Percentiles rank a stretch among this genome's conserved stretches.
Conservation (phyloP, 139 green algal genomes). For the Ulvella scutata region DNA sequence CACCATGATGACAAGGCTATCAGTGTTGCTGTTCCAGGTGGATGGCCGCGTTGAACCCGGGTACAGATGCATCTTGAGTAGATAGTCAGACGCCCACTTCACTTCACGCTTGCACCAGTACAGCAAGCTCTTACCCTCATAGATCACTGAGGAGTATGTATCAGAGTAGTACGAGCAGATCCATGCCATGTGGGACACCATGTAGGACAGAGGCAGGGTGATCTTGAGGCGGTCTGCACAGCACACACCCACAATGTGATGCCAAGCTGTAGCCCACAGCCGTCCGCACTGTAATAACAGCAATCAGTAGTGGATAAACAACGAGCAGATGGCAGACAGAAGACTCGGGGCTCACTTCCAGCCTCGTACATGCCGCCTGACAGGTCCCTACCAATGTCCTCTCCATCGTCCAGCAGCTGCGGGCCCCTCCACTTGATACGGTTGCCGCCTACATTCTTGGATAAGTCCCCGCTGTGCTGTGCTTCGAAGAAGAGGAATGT, state of each 20-base stretch:
- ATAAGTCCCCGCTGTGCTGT: background rate
- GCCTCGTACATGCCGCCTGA: background rate
- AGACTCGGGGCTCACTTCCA: background rate
- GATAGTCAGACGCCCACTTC: background rate
- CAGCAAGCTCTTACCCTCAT: background rate
- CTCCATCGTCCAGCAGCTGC: background rate
- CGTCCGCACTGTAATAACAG: background rate
- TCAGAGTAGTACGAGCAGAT: background rate
- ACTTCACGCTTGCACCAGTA: slow-evolving; percentile 1
- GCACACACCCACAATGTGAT: background rate
- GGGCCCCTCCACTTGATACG: background rate
- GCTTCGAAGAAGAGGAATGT: slow-evolving; percentile 1
- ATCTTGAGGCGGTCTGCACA: slow-evolving; percentile 2
- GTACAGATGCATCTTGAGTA: background rate
- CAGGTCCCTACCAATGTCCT: background rate
- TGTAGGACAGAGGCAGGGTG: background rate
- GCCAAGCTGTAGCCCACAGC: background rate
- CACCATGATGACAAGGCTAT: background rate
- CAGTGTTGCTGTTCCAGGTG: background rate
- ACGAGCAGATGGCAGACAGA: background rate
- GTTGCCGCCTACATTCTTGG: background rate
- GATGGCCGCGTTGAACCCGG: background rate
- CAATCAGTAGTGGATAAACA: background rate
- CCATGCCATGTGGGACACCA: slow-evolving; percentile 1
- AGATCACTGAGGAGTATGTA: background rate